phyloP scores from a whole-genome alignment of 2,329 filamentous ascomycete species.

The Remersonia thermophila region DNA sequence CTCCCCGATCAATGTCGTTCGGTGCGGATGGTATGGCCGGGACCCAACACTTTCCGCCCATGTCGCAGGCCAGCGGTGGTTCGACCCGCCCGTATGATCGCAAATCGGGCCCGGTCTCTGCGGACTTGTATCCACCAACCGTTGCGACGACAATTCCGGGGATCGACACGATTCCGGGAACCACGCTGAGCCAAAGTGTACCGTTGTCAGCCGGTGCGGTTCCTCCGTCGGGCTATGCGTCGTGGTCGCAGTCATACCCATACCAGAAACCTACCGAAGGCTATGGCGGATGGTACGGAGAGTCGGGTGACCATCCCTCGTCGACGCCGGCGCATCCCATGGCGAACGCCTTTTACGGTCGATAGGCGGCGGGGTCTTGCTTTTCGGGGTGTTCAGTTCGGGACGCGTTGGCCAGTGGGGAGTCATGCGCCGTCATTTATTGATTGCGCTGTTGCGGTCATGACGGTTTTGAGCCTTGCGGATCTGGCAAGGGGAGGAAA shows the following conservation, averaged over 20 bases:
- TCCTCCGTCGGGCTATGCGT: slow-evolving; percentile 26
- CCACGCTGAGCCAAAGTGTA: slow-evolving; percentile 23
- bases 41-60: slow-evolving; percentile 30
- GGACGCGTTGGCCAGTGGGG: background rate
- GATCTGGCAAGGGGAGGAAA: background rate
- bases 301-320: slow-evolving; percentile 16
- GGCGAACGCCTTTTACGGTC: slow-evolving; percentile 24
- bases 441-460: background rate
- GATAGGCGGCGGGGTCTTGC: slow-evolving; percentile 13
- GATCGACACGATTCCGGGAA: slow-evolving; percentile 25
- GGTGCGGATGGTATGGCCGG: slow-evolving; percentile 29
- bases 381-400: background rate
- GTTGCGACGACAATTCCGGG: slow-evolving; percentile 26
- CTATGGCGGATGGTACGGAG: slow-evolving; percentile 29
- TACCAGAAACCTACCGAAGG: slow-evolving; percentile 27
- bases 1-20: slow-evolving; percentile 36
- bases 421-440: background rate
- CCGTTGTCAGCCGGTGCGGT: slow-evolving; percentile 29
- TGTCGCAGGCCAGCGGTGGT: slow-evolving; percentile 23
- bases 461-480: background rate
- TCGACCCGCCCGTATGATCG: slow-evolving; percentile 30
- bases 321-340: slow-evolving; percentile 14
- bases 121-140: slow-evolving; percentile 32
- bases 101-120: slow-evolving; percentile 27
- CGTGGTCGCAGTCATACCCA: slow-evolving; percentile 35